Percentiles rank a stretch among this genome's conserved stretches.
phyloP scores from a whole-genome alignment of 2,329 filamentous ascomycete genomes.

The Aspergillus udagawae region DNA sequence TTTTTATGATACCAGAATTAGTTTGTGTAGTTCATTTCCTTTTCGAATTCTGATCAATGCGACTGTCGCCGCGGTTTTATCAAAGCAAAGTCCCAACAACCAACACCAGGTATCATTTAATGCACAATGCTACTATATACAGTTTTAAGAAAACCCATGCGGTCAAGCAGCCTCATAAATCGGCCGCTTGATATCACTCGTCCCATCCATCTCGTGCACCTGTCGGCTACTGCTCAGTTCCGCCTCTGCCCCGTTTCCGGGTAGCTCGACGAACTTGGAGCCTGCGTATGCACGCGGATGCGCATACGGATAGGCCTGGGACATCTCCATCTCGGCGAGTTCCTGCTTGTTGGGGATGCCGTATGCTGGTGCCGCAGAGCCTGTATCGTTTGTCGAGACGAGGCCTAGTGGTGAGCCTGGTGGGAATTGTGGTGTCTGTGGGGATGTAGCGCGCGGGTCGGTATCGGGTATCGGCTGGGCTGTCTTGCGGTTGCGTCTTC shows the following conservation, averaged over 20 bases:
- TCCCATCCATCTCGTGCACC: constrained; percentile 5
- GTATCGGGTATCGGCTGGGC: background rate
- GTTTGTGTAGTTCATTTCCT: too few relatives aligned
- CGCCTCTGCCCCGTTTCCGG: background rate
- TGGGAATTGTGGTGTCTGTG: background rate
- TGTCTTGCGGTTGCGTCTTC: constrained; percentile 2
- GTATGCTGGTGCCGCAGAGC: background rate
- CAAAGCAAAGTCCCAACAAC: background rate
- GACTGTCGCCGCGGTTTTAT: too few relatives aligned
- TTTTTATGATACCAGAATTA: background rate
- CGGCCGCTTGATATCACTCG: background rate
- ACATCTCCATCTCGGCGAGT: background rate
- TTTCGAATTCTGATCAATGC: too few relatives aligned
- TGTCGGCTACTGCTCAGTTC: constrained; percentile 3
- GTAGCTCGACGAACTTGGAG: background rate
- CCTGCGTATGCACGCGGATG: background rate
- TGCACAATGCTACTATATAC: background rate
- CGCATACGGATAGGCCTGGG: background rate
- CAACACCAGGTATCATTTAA: background rate
- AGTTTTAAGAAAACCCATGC: background rate
- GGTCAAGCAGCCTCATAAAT: background rate
- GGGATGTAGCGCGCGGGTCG: background rate
- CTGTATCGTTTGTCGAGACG: background rate
- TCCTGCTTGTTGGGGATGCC: background rate
- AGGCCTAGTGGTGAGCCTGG: background rate